Percentiles rank a stretch among this genome's conserved stretches.
phyloP scores from a whole-genome alignment of 1,139 yeast genomes.

The Taiozyma sp. region DNA sequence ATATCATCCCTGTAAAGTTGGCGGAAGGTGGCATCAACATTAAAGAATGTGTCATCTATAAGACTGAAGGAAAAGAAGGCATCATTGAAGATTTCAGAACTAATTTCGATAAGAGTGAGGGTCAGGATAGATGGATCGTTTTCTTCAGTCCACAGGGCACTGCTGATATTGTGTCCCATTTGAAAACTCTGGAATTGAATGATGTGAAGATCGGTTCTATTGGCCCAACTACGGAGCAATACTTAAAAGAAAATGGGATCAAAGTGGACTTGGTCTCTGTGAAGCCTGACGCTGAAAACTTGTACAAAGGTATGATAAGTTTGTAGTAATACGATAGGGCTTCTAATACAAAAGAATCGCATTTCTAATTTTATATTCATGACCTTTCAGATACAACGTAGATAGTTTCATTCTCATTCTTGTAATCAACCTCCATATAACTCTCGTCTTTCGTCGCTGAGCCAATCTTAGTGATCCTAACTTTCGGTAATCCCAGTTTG shows the following conservation, averaged over 20 bases:
- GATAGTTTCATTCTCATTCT: constrained; percentile 64
- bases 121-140: constrained; percentile 55
- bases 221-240: constrained; percentile 88
- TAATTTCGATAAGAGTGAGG: constrained; percentile 8
- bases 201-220: constrained; percentile 65
- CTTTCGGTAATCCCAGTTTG: constrained; percentile 59
- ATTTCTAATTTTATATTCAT: constrained; percentile 16
- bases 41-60: constrained; percentile 64
- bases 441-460: constrained; percentile 30
- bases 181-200: constrained; percentile 25
- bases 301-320: constrained; percentile 35
- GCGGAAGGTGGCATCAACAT: constrained; percentile 41
- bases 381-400: constrained; percentile 64
- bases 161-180: constrained; percentile 46
- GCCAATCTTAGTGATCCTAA: constrained; percentile 40
- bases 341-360: neutral
- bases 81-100: constrained; percentile 35
- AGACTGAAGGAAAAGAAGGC: constrained; percentile 50
- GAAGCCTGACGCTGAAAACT: constrained; percentile 66
- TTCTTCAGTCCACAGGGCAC: constrained; percentile 95
- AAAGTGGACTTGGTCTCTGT: constrained; percentile 60
- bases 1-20: constrained; percentile 69
- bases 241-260: constrained; percentile 47
- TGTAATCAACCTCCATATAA: constrained; percentile 57
- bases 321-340: neutral